These are phyloP conservation scores for Arbutus unedo DNA, from an alignment of 148 eudicot species.

Conservation along the genomic window DNA sequence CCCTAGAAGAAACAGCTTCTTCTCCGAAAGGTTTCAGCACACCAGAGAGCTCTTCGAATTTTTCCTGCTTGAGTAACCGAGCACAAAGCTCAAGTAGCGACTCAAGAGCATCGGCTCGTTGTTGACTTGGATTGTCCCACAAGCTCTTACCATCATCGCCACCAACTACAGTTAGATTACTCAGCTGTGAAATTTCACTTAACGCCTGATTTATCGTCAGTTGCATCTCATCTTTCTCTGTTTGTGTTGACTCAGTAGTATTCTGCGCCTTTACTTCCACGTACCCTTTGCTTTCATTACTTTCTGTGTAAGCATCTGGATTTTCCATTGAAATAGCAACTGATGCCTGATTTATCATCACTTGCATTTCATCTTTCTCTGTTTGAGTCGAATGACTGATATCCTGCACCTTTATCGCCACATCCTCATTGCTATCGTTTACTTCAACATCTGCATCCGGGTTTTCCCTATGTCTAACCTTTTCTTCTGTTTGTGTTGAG, in stretches of 20 bases:
- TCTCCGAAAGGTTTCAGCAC: conserved; percentile 92
- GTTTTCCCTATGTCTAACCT: conserved; percentile 18
- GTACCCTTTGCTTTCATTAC: conserved; percentile 26
- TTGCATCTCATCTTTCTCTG: conserved; percentile 24
- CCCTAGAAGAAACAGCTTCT: conserved; percentile 83
- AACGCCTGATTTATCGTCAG: conserved; percentile 28
- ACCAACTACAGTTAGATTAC: conserved; percentile 28
- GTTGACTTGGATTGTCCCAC: conserved; percentile 44
- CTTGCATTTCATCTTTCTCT: neutral
- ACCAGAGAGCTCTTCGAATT: conserved; percentile 74
- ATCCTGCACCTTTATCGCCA: neutral
- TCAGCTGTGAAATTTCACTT: conserved; percentile 34
- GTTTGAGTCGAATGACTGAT: neutral
- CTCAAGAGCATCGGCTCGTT: conserved; percentile 85
- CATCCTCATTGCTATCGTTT: neutral
- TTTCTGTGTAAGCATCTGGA: conserved; percentile 20
- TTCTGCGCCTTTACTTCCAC: conserved; percentile 20
- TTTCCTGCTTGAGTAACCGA: conserved; percentile 69
- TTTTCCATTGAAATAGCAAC: conserved; percentile 13
- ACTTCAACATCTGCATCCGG: neutral
- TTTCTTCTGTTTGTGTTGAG: conserved; percentile 14
- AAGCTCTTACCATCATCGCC: conserved; percentile 34
- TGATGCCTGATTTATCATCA: neutral
- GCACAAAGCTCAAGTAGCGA: conserved; percentile 96
- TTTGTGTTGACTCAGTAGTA: conserved; percentile 7